A percentile compares a stretch with the other conserved stretches of the same genome.
phyloP scores from a whole-genome alignment of 2,329 filamentous ascomycete genomes.

The Didymellaceae sp. region DNA sequence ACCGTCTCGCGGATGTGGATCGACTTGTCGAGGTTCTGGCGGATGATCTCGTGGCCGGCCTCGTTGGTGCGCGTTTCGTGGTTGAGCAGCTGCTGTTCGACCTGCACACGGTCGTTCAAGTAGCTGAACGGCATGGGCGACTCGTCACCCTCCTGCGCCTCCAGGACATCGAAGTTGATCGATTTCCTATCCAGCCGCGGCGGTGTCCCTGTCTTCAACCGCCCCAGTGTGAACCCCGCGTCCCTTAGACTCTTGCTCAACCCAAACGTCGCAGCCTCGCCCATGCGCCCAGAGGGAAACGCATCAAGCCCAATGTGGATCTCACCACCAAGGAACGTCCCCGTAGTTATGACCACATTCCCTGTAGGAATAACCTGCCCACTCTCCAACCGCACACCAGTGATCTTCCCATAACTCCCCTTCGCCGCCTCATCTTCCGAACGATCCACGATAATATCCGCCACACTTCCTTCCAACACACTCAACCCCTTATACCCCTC shows the following conservation, averaged over 20 bases:
- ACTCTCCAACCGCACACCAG: constrained; percentile 84
- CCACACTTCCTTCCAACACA: constrained; percentile 85
- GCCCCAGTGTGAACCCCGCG: constrained; percentile 86
- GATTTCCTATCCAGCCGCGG: constrained; percentile 81
- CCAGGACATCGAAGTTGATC: constrained; percentile 77
- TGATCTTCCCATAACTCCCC: constrained; percentile 73
- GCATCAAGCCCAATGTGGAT: constrained; percentile 91
- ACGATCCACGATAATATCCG: constrained; percentile 81
- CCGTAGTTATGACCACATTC: constrained; percentile 91
- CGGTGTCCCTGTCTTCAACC: constrained; percentile 94
- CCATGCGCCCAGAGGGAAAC: constrained; percentile 88
- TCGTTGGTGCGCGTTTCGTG: constrained; percentile 87
- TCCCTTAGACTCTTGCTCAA: constrained; percentile 88
- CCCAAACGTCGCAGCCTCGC: constrained; percentile 90
- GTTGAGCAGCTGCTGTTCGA: constrained; percentile 83
- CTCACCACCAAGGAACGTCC: constrained; percentile 92
- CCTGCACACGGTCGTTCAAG: constrained; percentile 77
- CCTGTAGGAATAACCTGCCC: constrained; percentile 82
- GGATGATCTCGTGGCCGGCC: constrained; percentile 80
- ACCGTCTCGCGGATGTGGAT: constrained; percentile 96
- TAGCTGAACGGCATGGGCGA: constrained; percentile 92
- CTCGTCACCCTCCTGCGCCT: constrained; percentile 80
- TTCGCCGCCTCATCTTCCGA: constrained; percentile 54
- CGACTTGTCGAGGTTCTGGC: constrained; percentile 90
- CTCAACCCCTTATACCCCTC: constrained; percentile 77